Conservation (phyloP, 2,329 filamentous ascomycete genomes). For the Coleophoma eucalyptorum region DNA sequence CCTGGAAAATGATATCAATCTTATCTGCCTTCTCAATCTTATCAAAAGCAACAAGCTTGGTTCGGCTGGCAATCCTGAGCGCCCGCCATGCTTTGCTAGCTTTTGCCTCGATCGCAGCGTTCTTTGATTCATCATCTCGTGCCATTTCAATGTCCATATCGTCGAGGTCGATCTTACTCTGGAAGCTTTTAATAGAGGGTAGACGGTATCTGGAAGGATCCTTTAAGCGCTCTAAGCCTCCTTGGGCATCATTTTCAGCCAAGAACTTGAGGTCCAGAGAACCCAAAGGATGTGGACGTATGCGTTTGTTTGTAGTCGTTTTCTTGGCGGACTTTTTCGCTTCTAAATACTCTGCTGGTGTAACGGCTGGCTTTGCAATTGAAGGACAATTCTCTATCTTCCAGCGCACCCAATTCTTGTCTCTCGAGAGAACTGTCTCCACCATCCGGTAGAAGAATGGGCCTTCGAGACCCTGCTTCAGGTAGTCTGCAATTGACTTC, state of each 20-base stretch:
- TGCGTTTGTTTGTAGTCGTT: constrained; percentile 65
- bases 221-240: constrained; percentile 67
- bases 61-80: constrained; percentile 72
- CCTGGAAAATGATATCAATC: constrained; percentile 53
- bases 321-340: constrained; percentile 64
- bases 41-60: constrained; percentile 75
- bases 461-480: constrained; percentile 77
- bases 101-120: constrained; percentile 63
- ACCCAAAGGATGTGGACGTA: constrained; percentile 66
- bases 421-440: constrained; percentile 88
- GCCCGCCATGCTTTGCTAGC: constrained; percentile 90
- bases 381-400: constrained; percentile 91
- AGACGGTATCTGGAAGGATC: constrained; percentile 59
- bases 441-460: constrained; percentile 96
- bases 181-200: constrained; percentile 68
- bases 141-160: constrained; percentile 87
- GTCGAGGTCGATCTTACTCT: constrained; percentile 70
- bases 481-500: constrained; percentile 73
- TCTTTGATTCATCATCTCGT: constrained; percentile 53
- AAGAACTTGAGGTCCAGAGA: constrained; percentile 78
- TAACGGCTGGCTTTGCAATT: constrained; percentile 74
- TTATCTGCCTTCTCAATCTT: constrained; percentile 82
- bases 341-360: constrained; percentile 63
- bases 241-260: constrained; percentile 56
- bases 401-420: constrained; percentile 99